Conservation (phyloP, 768 basidiomycete species). For the Hydnum rufescens region DNA sequence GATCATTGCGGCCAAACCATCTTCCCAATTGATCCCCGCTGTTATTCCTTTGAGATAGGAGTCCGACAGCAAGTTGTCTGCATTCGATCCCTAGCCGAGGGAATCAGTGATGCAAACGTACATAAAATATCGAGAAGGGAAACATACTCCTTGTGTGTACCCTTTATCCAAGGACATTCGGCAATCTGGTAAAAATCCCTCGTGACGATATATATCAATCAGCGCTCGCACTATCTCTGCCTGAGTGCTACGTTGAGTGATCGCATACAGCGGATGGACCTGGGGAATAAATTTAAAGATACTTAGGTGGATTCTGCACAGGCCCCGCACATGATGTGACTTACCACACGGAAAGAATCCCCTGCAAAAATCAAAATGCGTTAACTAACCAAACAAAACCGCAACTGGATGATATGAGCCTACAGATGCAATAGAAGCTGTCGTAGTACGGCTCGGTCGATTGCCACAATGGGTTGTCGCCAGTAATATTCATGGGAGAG, state of each 20-base stretch:
- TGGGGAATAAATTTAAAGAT: constrained; percentile 6
- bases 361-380: constrained; percentile 12
- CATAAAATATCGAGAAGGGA: not conserved
- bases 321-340: not conserved
- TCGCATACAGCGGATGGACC: constrained; percentile 11
- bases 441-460: constrained; percentile 15
- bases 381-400: not conserved
- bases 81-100: constrained; percentile 13
- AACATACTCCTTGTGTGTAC: constrained; percentile 13
- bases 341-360: constrained; percentile 4
- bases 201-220: constrained; percentile 15
- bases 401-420: not conserved
- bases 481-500: constrained; percentile 23
- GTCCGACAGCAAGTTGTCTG: constrained; percentile 15
- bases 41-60: constrained; percentile 15
- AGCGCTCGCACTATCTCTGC: constrained; percentile 14
- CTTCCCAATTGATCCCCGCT: constrained; percentile 16
- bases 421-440: constrained; percentile 9
- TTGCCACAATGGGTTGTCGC: constrained; percentile 15
- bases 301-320: not conserved
- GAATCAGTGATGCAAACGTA: not conserved
- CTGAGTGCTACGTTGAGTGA: constrained; percentile 7
- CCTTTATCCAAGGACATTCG: constrained; percentile 16
- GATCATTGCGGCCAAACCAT: constrained; percentile 14
- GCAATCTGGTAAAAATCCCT: constrained; percentile 16